Conservation (phyloP, 1,284 basidiomycete species). For the Rhodotorula sp. region DNA sequence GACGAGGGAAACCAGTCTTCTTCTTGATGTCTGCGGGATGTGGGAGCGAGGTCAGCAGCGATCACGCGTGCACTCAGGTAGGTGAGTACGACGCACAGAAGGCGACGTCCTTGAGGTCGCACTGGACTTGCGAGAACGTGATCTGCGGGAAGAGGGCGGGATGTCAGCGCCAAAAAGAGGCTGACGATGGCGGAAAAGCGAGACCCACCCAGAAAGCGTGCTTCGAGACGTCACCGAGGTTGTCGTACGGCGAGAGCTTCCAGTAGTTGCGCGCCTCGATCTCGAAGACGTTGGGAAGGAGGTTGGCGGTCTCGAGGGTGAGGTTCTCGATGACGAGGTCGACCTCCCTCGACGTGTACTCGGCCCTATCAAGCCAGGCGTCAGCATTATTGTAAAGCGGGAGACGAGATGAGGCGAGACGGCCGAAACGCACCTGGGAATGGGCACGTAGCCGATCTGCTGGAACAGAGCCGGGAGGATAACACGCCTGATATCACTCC, state of each 20-base stretch:
- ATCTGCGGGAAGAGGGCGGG: conserved; percentile 47
- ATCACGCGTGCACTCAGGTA: background rate
- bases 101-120: conserved; percentile 87
- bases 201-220: conserved; percentile 38
- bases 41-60: background rate
- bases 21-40: conserved; percentile 38
- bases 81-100: conserved; percentile 64
- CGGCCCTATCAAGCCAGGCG: conserved; percentile 55
- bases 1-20: conserved; percentile 67
- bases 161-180: background rate
- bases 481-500: conserved; percentile 77
- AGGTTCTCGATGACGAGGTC: conserved; percentile 93
- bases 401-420: no score
- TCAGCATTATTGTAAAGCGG: background rate
- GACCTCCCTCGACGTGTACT: conserved; percentile 81
- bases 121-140: conserved; percentile 80
- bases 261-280: conserved; percentile 80
- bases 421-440: conserved; percentile 56
- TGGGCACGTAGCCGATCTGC: conserved; percentile 79
- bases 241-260: conserved; percentile 72
- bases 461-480: conserved; percentile 78
- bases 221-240: conserved; percentile 53
- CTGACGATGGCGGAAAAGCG: background rate
- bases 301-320: conserved; percentile 76
- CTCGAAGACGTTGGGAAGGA: conserved; percentile 72